Evolutionary conservation across 169 alveolate genomes (phyloP).

Genomic region (Blepharisma undulans): DNA sequence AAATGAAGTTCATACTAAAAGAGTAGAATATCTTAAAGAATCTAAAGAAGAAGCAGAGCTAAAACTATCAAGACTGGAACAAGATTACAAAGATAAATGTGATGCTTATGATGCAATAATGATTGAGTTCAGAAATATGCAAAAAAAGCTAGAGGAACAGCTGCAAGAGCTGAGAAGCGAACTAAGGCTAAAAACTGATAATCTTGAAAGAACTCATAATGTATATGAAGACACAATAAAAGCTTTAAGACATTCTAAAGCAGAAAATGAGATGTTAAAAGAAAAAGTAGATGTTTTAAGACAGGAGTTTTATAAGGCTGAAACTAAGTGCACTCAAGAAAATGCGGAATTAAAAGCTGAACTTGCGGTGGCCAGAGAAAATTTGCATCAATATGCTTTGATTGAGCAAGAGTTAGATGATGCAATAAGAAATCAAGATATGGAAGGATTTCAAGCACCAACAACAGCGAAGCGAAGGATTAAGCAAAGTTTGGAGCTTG

Average conservation of each 20-base stretch:
- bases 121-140: conserved; percentile 63
- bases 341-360: conserved; percentile 70
- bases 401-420: conserved; percentile 82
- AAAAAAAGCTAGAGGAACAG: conserved; percentile 68
- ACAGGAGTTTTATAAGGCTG: conserved; percentile 72
- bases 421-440: conserved; percentile 70
- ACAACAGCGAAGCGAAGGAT: conserved; percentile 78
- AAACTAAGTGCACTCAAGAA: conserved; percentile 60
- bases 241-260: conserved; percentile 49
- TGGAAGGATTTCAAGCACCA: conserved; percentile 63
- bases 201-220: conserved; percentile 61
- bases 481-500: conserved; percentile 66
- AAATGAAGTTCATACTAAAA: conserved; percentile 70
- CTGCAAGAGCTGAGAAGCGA: conserved; percentile 64
- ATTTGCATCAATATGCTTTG: conserved; percentile 71
- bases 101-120: conserved; percentile 66
- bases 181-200: conserved; percentile 62
- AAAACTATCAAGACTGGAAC: conserved; percentile 50
- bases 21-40: conserved; percentile 63
- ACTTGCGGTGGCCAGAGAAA: conserved; percentile 71
- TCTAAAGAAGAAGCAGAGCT: conserved; percentile 70
- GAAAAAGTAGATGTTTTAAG: conserved; percentile 70
- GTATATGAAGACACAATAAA: conserved; percentile 76
- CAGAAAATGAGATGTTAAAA: conserved; percentile 70
- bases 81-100: conserved; percentile 64